These are phyloP conservation scores for Spergularia marina DNA, from an alignment of 148 eudicot species.

Conservation along the genomic window DNA sequence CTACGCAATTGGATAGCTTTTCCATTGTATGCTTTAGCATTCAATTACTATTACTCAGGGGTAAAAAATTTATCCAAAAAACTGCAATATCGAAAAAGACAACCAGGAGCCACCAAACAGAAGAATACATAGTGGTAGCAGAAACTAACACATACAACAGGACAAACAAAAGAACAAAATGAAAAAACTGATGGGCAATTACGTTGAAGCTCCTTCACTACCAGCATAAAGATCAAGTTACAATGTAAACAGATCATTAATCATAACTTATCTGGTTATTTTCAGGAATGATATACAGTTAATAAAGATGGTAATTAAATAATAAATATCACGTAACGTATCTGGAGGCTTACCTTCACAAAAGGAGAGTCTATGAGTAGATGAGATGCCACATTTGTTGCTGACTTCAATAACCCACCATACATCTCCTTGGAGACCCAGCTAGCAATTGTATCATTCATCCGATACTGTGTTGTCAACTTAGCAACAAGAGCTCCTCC, in stretches of 20 bases:
- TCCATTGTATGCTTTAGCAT: background rate
- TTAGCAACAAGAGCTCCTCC: slow-evolving; percentile 60
- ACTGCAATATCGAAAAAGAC: background rate
- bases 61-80: background rate
- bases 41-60: background rate
- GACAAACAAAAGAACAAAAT: background rate
- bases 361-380: slow-evolving; percentile 79
- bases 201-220: background rate
- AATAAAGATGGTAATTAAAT: background rate
- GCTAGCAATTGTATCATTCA: slow-evolving; percentile 80
- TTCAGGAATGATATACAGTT: background rate
- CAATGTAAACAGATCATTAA: slow-evolving; percentile 3
- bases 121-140: background rate
- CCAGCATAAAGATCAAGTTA: background rate
- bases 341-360: slow-evolving; percentile 50
- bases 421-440: slow-evolving; percentile 97
- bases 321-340: background rate
- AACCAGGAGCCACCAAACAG: background rate
- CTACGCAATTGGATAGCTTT: background rate
- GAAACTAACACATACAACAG: background rate
- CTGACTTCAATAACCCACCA: slow-evolving; percentile 58
- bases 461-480: slow-evolving; percentile 70
- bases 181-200: background rate
- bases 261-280: background rate
- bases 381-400: slow-evolving; percentile 60